Conservation (phyloP, 2,329 filamentous ascomycete genomes). For the Geoglossum cookeanum region DNA sequence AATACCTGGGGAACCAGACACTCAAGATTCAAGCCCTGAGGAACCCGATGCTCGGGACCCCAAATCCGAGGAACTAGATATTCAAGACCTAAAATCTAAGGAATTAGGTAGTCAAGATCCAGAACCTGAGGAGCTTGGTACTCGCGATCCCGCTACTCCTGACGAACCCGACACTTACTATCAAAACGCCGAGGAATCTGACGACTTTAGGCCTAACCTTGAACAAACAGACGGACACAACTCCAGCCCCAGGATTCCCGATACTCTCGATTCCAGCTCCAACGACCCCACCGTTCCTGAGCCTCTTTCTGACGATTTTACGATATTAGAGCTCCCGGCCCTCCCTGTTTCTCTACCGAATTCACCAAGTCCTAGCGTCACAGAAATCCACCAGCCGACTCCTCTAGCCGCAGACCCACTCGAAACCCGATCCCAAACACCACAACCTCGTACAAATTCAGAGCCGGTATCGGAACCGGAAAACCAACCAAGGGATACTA, state of each 20-base stretch:
- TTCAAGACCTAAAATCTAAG: background rate
- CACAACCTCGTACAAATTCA: background rate
- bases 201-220: background rate
- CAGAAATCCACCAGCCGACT: background rate
- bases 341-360: background rate
- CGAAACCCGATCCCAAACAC: background rate
- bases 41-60: background rate
- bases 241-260: background rate
- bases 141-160: background rate
- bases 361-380: background rate
- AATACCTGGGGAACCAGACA: background rate
- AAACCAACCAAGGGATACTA: background rate
- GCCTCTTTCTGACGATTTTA: background rate
- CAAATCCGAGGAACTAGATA: background rate
- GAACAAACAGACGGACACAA: background rate
- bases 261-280: background rate
- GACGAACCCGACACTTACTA: background rate
- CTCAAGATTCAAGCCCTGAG: background rate
- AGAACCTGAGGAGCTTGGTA: background rate
- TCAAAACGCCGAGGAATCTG: too few species aligned
- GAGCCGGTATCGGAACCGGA: background rate
- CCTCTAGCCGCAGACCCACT: background rate
- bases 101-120: background rate
- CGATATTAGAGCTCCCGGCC: background rate
- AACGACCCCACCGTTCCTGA: background rate